Percentiles rank a stretch among this genome's conserved stretches.
Evolutionary conservation across 208 protist genomes (phyloP).

Genomic region (Leishmania guyanensis): DNA sequence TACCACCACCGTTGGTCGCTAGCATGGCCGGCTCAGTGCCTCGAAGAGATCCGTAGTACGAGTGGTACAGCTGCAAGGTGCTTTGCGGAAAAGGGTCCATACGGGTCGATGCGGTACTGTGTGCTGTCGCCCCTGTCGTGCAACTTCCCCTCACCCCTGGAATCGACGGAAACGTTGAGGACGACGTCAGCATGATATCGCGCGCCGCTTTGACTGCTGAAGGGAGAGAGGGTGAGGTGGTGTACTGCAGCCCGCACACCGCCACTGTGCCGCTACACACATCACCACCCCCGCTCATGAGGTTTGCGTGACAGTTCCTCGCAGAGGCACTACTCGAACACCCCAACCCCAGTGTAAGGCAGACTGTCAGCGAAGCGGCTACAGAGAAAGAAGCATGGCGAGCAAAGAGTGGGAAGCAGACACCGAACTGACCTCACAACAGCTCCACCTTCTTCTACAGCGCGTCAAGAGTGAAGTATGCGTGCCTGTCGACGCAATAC

Average conservation of each 20-base stretch:
- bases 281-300: not conserved
- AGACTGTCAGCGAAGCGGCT: not conserved
- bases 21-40: slow-evolving; percentile 8
- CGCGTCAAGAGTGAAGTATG: no score
- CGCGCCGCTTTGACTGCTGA: slow-evolving; percentile 25
- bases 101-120: not conserved
- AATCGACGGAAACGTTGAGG: not conserved
- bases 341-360: not conserved
- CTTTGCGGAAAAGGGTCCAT: slow-evolving; percentile 14
- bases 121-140: not conserved
- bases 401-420: not conserved
- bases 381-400: not conserved
- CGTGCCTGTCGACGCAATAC: not conserved
- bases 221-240: slow-evolving; percentile 58
- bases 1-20: not conserved
- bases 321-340: not conserved
- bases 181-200: slow-evolving; percentile 17
- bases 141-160: not conserved
- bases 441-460: not conserved
- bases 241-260: slow-evolving; percentile 49
- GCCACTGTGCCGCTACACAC: slow-evolving; percentile 40
- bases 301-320: not conserved
- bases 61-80: slow-evolving; percentile 32
- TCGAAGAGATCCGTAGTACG: slow-evolving; percentile 14
- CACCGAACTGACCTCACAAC: not conserved